Base-by-base conservation (phyloP, 306 rosid genomes). In the Prunus campanulata region DNA sequence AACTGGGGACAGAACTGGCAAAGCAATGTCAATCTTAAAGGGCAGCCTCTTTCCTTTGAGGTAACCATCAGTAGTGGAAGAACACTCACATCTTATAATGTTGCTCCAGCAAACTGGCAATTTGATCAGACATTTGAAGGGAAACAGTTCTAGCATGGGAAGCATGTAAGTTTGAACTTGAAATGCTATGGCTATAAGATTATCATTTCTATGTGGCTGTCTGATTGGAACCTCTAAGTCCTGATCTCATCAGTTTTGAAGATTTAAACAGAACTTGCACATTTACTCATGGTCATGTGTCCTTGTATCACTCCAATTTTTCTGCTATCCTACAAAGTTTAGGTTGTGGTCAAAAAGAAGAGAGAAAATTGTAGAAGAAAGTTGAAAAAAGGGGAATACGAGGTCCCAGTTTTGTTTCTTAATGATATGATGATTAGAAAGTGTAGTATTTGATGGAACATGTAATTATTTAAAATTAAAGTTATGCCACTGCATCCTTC, bases 1-100 rank as follows among this genome's bases (percentile, higher is more conserved):
- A 92, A 92, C 42, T 90, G 97, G 97, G 98, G 98, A 22, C 96
- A 90, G 76, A 85, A 83, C 79, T 92, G 97, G 96, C 96, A 92
- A 78, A 89, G 92, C 90, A 89, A 87, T 80, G 85, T 83, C 82
- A 84, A 95, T 83, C 92, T 96, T 57, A 87, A 85, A 78, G 78
- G 84, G 32, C 98, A 96, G 79, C 99, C 98, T 74, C 77, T 96
- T 75, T 92, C 99, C 24, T 96, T 96, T 49, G 99, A 96, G 88
- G 97, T 96, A 29, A 91, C 96, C 10, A 68, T 81, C 44, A 89
- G 89, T 71, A 78, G 76, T 47, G 91, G 97, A 73, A 90, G 80
- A 87, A 89, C 93, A 48, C 88, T 94, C 65, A 79, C 96, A 55
- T 90, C 98, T 86, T 94, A 91, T 71, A 88, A 83, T 69, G 95